Evolutionary conservation across 352 stramenopile species (phyloP).

Genomic region (Phytophthora aleatoria): DNA sequence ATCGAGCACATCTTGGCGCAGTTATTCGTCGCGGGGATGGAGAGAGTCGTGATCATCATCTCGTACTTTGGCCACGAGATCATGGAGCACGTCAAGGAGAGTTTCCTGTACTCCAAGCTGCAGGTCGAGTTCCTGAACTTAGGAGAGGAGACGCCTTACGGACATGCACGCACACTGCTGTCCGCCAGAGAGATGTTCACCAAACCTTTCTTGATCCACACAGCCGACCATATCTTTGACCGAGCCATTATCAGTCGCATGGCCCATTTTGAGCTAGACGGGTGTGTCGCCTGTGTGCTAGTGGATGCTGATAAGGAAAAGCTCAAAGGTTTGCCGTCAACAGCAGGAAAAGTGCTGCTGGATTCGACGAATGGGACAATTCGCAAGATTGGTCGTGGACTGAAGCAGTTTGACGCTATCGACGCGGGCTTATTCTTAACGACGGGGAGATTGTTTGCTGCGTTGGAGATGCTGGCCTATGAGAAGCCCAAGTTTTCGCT

Average conservation of each 20-base stretch:
- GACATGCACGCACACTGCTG: slow-evolving; percentile 74
- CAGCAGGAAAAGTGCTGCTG: slow-evolving; percentile 73
- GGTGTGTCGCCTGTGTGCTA: slow-evolving; percentile 76
- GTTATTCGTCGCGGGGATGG: slow-evolving; percentile 81
- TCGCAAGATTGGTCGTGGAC: slow-evolving; percentile 64
- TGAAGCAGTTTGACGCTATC: slow-evolving; percentile 80
- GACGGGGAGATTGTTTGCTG: slow-evolving; percentile 71
- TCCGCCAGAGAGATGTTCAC: slow-evolving; percentile 80
- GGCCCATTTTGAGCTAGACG: slow-evolving; percentile 73
- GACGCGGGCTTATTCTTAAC: slow-evolving; percentile 81
- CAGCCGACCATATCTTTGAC: slow-evolving; percentile 86
- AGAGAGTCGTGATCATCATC: slow-evolving; percentile 86
- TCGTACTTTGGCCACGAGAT: slow-evolving; percentile 83
- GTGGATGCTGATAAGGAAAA: slow-evolving; percentile 73
- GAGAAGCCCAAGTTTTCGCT: slow-evolving; percentile 87
- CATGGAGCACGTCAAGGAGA: slow-evolving; percentile 80
- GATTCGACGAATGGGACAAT: slow-evolving; percentile 52
- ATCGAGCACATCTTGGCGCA: slow-evolving; percentile 85
- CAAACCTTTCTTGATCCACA: slow-evolving; percentile 87
- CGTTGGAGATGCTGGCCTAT: slow-evolving; percentile 84
- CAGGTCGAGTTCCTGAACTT: slow-evolving; percentile 87
- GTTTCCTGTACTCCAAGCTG: slow-evolving; percentile 74
- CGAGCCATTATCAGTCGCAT: slow-evolving; percentile 69
- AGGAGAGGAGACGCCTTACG: slow-evolving; percentile 77
- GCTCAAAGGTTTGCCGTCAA: slow-evolving; percentile 59